Evolutionary conservation across 352 stramenopile genomes (phyloP), one percentile per base, ranked within the genome.

Genomic region (Poterioochromonas sp.): DNA sequence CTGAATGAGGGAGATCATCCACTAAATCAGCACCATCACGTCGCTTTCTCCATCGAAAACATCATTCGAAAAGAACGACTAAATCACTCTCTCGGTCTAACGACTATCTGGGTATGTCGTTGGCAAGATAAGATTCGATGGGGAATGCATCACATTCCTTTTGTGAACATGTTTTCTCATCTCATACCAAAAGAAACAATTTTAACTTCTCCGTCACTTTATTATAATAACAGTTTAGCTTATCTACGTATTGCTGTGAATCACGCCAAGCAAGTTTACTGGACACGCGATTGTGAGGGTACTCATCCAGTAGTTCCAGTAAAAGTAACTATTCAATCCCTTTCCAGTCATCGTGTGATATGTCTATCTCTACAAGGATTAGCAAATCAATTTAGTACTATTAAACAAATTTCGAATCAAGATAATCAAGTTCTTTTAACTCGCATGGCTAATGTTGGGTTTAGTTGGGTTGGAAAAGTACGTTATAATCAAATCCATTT

Each of bases 61-160:
- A 63, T 32, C 29, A 63, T 8, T 63, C 29, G 53, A 32, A 34
- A 63, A 32, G 8, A 63, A 5, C 11, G 26, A 8, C 2, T 11
- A 32, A 34, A 63, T 63, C 5, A 51, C 18, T n/a, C 3, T 8
- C 1, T 54, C 2, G 11, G 15, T 40, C 3, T 74, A 18, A 11
- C 65, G 15, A 26, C 53, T 5, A 2, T 54, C 15, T 74, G 65
- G 65, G 40, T 54, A 54, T 58, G 65, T 39, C 65, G 41, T 26
- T 74, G 65, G 65, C 2, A 54, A n/a, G 40, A n/a, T 54, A 51
- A 74, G 29, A 8, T 74, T 35, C 65, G 41, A 58, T 74, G 65
- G 65, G 37, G 41, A 39, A 35, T 58, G 35, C 65, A 74, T 74
- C 5, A 51, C 53, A 49, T 32, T 8, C 15, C 12, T 71, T n/a